phyloP scores from a whole-genome alignment of 306 rosid genomes.

The Parietaria judaica region DNA sequence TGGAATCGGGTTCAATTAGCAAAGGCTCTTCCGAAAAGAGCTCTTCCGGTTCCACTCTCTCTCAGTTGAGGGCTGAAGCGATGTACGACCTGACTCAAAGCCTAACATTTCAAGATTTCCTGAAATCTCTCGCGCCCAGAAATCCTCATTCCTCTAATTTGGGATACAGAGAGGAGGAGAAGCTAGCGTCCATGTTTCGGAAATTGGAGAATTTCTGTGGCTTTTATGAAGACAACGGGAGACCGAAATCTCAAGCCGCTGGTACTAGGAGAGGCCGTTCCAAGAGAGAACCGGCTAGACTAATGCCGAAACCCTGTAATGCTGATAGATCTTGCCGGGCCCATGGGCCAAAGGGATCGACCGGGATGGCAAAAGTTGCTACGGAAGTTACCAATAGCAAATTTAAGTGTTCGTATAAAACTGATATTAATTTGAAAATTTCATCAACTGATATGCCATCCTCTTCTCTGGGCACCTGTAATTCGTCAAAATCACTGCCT shows the following conservation, averaged over 20 bases:
- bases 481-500: conserved; percentile 21
- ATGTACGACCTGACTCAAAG: conserved; percentile 22
- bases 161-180: conserved; percentile 4
- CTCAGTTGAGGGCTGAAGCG: conserved; percentile 22
- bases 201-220: conserved; percentile 25
- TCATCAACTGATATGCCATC: conserved; percentile 14
- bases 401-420: conserved; percentile 33
- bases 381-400: conserved; percentile 42
- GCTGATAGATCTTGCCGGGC: conserved; percentile 39
- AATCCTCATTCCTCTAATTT: conserved; percentile 1
- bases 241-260: conserved; percentile 15
- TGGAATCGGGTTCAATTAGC: conserved; percentile 25
- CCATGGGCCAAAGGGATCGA: conserved; percentile 37
- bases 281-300: conserved; percentile 40
- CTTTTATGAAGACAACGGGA: conserved; percentile 10
- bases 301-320: conserved; percentile 38
- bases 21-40: conserved; percentile 16
- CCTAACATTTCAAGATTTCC: conserved; percentile 24
- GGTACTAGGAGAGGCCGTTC: conserved; percentile 25
- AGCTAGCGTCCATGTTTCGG: conserved; percentile 13
- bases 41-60: conserved; percentile 7
- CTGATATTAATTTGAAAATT: conserved; percentile 22
- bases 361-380: conserved; percentile 30
- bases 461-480: conserved; percentile 20
- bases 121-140: not conserved